A percentile compares a stretch with the other conserved stretches of the same genome.
These are phyloP conservation scores for Verbena officinalis DNA, from an alignment of 257 asterid genomes.

Conservation along the genomic window DNA sequence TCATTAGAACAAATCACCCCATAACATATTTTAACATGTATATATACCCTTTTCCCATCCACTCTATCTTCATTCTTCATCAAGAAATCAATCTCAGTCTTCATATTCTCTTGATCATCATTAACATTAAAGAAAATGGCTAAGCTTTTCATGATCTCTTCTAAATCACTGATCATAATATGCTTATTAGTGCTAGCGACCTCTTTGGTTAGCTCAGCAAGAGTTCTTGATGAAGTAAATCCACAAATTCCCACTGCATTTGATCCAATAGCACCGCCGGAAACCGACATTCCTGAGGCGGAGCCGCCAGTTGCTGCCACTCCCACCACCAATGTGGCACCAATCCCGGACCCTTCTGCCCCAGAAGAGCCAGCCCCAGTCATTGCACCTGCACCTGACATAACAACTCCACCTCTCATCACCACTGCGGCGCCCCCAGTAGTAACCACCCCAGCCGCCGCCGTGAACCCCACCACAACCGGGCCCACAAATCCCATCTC, in stretches of 20 bases:
- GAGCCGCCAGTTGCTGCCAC: conserved; percentile 35
- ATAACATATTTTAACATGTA: conserved; percentile 26
- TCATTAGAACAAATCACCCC: background rate
- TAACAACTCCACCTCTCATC: conserved; percentile 25
- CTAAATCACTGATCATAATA: conserved; percentile 29
- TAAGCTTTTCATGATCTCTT: conserved; percentile 25
- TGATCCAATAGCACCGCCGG: conserved; percentile 18
- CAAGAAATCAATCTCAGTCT: conserved; percentile 33
- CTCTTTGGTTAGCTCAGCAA: conserved; percentile 44
- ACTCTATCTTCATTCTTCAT: conserved; percentile 31
- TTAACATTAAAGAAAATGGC: conserved; percentile 52
- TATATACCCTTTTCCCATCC: conserved; percentile 33
- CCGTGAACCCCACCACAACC: conserved; percentile 20
- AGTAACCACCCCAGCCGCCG: conserved; percentile 8
- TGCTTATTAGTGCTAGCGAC: conserved; percentile 47
- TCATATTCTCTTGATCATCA: conserved; percentile 1
- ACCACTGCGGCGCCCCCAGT: conserved; percentile 24
- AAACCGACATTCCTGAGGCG: conserved; percentile 27
- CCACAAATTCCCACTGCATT: conserved; percentile 29
- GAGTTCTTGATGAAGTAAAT: conserved; percentile 45
- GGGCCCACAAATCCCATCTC: background rate
- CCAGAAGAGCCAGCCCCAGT: conserved; percentile 29
- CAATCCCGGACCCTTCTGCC: conserved; percentile 23
- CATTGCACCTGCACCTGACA: conserved; percentile 33
- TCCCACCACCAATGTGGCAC: conserved; percentile 27